Conservation (phyloP, 768 basidiomycete genomes). For the Gautieria morchelliformis region DNA sequence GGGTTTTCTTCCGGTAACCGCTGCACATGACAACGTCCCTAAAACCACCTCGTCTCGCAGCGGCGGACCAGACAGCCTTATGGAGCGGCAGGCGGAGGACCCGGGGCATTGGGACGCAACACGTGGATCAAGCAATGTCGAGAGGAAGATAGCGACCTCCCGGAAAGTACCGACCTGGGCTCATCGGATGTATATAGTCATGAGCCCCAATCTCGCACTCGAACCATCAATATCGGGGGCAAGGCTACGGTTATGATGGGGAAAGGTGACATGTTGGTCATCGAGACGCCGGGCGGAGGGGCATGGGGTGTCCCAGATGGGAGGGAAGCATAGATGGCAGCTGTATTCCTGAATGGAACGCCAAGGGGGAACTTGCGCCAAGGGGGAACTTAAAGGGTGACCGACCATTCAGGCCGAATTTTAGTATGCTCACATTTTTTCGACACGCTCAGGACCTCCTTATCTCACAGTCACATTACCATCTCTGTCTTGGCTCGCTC, state of each 20-base stretch:
- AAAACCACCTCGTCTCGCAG: constrained; percentile 27
- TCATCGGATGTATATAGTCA: neutral
- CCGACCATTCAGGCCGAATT: too few species aligned
- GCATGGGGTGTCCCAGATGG: constrained; percentile 54
- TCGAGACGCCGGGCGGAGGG: constrained; percentile 88
- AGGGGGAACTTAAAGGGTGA: neutral
- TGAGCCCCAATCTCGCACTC: constrained; percentile 16
- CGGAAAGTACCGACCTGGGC: constrained; percentile 22
- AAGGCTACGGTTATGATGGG: constrained; percentile 86
- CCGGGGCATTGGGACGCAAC: constrained; percentile 66
- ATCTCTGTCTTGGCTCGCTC: too few species aligned
- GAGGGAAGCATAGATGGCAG: constrained; percentile 11
- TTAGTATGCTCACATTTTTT: too few species aligned
- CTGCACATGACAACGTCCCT: neutral
- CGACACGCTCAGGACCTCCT: too few species aligned
- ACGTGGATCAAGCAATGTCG: constrained; percentile 77
- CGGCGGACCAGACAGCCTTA: constrained; percentile 81
- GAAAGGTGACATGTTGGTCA: constrained; percentile 68
- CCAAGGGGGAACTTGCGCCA: neutral
- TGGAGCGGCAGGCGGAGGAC: constrained; percentile 71
- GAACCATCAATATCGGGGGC: constrained; percentile 80
- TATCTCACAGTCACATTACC: too few species aligned
- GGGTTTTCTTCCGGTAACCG: constrained; percentile 10
- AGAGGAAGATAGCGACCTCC: constrained; percentile 56
- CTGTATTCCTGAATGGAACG: constrained; percentile 2